These are phyloP conservation scores for Fimicolochytrium jonesii DNA, from an alignment of 192 early-diverging fungal genomes.

Conservation along the genomic window DNA sequence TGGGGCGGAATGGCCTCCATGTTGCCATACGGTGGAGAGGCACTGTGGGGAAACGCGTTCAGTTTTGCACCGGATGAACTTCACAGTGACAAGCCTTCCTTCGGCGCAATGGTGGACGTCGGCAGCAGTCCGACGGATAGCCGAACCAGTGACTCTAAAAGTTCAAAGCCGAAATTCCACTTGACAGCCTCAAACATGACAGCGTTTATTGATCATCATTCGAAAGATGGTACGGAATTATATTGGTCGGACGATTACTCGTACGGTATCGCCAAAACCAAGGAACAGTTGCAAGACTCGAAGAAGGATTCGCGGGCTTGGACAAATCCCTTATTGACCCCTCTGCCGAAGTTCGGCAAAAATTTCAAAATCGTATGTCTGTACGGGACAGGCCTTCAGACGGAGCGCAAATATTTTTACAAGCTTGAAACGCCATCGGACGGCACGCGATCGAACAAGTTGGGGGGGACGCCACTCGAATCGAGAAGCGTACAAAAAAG, in stretches of 20 bases:
- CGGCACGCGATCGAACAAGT: too few relatives aligned
- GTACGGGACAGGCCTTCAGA: constrained; percentile 74
- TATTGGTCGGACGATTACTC: constrained; percentile 13
- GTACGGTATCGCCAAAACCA: constrained; percentile 50
- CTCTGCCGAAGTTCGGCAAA: constrained; percentile 48
- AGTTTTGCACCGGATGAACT: constrained; percentile 68
- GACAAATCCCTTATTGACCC: constrained; percentile 76
- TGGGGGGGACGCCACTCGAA: too few relatives aligned
- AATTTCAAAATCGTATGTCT: constrained; percentile 76
- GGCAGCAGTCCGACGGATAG: too few relatives aligned
- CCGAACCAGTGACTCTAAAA: too few relatives aligned
- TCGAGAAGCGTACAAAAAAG: too few relatives aligned
- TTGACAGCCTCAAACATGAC: constrained; percentile 8
- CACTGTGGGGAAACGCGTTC: constrained; percentile 66
- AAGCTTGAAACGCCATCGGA: too few relatives aligned
- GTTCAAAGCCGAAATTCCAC: background rate
- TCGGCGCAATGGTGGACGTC: constrained; percentile 1
- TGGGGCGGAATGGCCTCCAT: constrained; percentile 49
- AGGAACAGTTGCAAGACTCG: constrained; percentile 55
- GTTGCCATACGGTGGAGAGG: constrained; percentile 79
- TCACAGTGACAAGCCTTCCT: background rate
- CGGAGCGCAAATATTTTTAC: constrained; percentile 85
- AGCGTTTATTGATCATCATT: background rate
- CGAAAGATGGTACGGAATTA: background rate
- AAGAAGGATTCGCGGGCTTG: constrained; percentile 58